Evolutionary conservation across 768 basidiomycete genomes (phyloP), one percentile per base, ranked within the genome.

Genomic region (Sutorius australiensis): DNA sequence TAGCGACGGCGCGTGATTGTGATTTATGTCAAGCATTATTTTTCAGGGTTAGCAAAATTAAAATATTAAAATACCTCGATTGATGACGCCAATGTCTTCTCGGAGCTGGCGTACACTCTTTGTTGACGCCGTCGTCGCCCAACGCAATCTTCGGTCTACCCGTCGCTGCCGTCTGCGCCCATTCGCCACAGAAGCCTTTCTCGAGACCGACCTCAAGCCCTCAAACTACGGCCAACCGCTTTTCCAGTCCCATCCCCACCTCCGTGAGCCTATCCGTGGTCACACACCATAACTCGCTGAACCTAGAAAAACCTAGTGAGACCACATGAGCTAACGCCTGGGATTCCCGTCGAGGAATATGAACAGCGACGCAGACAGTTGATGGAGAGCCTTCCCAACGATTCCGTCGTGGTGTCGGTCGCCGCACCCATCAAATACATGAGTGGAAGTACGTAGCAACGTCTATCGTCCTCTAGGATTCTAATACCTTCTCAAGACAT

Each of bases 341-440:
- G 93, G 28, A 91, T 98, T 54, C 74, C 84, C 1, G 72, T 74
- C 12, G 72, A 77, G 24, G 95, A 98, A 55, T 97, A 94, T 70
- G 87, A 92, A 53, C 66, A 63, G 13, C 74, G 95, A 50, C 72
- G 95, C 51, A 73, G 70, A 56, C 77, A 68, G 16, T 74, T 98
- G 32, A 87, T 98, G 83, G 77, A 86, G 27, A 68, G 71, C 28
- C 73, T 98, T 12, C 90, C 89, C 0, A 82, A 84, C 14, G 80
- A 82, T 42, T 85, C 84, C 52, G 58, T 88, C 24, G 93, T 92
- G 21, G 79, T 97, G 5, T 83, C 83, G 17, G 78, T 88, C 10
- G 86, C 90, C 6, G 89, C 87, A 2, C 82, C 86, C 2, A 74
- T 94, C 53, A 91, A 93, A 69, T 92, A 87, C 67, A 92, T 94